A percentile compares a stretch with the other conserved stretches of the same genome.
phyloP scores from a whole-genome alignment of 768 basidiomycete species.

The Leucosporidium yakuticum region DNA sequence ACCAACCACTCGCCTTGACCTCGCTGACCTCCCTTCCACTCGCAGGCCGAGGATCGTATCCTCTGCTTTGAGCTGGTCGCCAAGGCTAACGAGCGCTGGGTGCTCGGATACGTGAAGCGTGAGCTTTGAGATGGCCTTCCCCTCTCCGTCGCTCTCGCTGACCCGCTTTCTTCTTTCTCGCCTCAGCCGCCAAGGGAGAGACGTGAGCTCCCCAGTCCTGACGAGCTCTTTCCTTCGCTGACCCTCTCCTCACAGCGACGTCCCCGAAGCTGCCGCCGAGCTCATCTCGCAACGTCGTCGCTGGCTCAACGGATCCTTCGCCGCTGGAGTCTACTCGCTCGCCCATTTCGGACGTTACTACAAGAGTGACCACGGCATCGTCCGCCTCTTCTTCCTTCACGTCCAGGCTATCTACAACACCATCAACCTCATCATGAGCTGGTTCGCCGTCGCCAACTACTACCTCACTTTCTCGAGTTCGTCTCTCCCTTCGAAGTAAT shows the following conservation, averaged over 20 bases:
- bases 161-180: too few species aligned
- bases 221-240: constrained; percentile 48
- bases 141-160: too few species aligned
- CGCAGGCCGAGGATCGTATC: constrained; percentile 81
- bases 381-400: constrained; percentile 96
- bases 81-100: constrained; percentile 67
- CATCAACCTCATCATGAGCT: constrained; percentile 76
- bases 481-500: constrained; percentile 7
- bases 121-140: too few species aligned
- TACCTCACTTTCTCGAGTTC: constrained; percentile 34
- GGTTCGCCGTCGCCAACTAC: constrained; percentile 56
- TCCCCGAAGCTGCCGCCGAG: constrained; percentile 69
- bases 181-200: constrained; percentile 52
- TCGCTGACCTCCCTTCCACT: constrained; percentile 43
- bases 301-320: constrained; percentile 92
- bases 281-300: constrained; percentile 91
- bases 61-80: constrained; percentile 95
- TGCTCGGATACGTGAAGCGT: constrained; percentile 80
- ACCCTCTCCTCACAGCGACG: constrained; percentile 70
- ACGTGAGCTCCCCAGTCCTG: constrained; percentile 49
- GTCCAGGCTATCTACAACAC: constrained; percentile 85
- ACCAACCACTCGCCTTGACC: too few species aligned
- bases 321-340: constrained; percentile 63
- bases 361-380: constrained; percentile 72
- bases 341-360: constrained; percentile 64